Percentiles rank a stretch among this genome's conserved stretches.
Evolutionary conservation across 805 yeast species (phyloP).

Genomic region (Ascoidea rubescens): DNA sequence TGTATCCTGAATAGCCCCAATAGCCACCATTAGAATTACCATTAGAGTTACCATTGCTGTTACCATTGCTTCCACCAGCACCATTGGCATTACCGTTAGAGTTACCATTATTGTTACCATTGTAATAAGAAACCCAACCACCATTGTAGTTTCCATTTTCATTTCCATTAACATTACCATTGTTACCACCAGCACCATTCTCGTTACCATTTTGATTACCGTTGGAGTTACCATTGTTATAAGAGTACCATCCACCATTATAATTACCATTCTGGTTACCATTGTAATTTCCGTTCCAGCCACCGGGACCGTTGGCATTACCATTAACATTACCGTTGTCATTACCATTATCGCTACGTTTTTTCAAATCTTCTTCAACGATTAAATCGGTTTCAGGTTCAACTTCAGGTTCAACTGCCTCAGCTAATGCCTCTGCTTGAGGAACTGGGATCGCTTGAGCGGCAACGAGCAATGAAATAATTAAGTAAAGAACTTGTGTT

Average conservation of each 20-base stretch:
- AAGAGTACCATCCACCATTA: neutral
- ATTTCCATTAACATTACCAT: neutral
- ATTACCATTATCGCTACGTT: neutral
- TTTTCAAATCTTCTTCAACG: neutral
- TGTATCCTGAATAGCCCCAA: neutral
- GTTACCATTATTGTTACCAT: neutral
- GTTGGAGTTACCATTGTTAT: neutral
- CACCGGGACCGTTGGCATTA: neutral
- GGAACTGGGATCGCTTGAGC: no score
- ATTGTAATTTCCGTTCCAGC: neutral
- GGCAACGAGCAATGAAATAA: no score
- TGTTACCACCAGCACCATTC: slow-evolving; percentile 1
- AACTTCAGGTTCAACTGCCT: neutral
- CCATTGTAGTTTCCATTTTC: neutral
- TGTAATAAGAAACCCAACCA: no score
- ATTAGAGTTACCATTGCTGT: neutral
- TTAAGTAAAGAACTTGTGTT: no score
- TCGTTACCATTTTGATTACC: neutral
- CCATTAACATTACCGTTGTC: neutral
- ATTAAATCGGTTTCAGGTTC: neutral
- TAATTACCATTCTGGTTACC: neutral
- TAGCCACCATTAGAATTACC: neutral
- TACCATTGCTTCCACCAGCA: neutral
- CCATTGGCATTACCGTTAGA: neutral
- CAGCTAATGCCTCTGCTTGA: neutral